These are phyloP conservation scores for Balakata baccata DNA, from an alignment of 345 rosid genomes.

Conservation along the genomic window DNA sequence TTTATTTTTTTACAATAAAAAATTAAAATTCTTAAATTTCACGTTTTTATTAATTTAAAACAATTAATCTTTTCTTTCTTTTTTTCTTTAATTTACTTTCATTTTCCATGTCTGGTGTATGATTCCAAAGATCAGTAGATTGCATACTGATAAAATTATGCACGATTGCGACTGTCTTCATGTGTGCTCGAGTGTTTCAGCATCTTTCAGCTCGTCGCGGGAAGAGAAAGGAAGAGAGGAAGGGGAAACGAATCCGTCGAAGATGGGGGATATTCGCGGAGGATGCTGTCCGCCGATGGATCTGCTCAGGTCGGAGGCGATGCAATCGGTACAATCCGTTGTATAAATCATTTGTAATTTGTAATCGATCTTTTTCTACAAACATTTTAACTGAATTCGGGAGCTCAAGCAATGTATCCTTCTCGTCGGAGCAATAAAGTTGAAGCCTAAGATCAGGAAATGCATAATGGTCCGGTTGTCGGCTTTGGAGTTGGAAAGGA, in stretches of 20 bases:
- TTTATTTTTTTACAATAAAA: no score
- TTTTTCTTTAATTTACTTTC: no score
- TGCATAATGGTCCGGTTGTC: no score
- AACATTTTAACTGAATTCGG: neutral
- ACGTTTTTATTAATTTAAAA: no score
- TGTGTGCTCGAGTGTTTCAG: neutral
- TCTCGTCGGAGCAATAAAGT: conserved; percentile 5
- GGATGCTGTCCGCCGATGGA: conserved; percentile 95
- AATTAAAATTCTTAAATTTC: no score
- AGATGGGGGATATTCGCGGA: conserved; percentile 55
- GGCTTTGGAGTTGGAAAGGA: conserved; percentile 13
- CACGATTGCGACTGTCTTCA: neutral
- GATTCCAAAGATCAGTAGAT: no score
- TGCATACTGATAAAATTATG: neutral
- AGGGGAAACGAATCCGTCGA: conserved; percentile 8
- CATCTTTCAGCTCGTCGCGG: neutral
- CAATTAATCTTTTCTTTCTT: no score
- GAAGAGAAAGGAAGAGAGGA: conserved; percentile 16
- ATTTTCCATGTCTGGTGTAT: no score
- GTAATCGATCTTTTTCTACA: conserved; percentile 16
- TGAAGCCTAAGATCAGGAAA: neutral
- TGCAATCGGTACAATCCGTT: conserved; percentile 74
- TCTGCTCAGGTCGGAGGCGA: conserved; percentile 85
- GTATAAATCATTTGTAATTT: neutral
- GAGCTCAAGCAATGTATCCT: conserved; percentile 2